Evolutionary conservation across 1,139 yeast species (phyloP).

Genomic region (Saccharomyces hybrid): DNA sequence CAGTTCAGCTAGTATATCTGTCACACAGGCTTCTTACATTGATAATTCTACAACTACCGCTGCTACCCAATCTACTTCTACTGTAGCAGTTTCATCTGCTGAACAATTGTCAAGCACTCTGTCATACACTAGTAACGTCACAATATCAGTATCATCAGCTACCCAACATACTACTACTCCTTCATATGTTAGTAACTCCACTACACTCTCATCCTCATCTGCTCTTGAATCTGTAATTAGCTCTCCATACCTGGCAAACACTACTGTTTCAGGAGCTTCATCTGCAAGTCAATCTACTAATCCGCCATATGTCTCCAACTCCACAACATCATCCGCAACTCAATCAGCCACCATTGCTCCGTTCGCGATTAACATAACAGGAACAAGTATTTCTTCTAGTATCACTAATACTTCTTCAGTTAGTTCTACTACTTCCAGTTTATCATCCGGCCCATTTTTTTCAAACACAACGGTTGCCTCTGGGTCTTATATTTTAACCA

Average conservation of each 20-base stretch:
- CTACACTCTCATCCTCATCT: background rate
- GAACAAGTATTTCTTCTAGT: background rate
- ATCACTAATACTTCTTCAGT: background rate
- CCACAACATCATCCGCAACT: conserved; percentile 6
- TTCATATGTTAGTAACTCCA: background rate
- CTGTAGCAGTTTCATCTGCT: background rate
- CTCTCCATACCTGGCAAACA: background rate
- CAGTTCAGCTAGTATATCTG: background rate
- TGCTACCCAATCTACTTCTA: background rate
- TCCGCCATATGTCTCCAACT: conserved; percentile 4
- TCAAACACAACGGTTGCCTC: background rate
- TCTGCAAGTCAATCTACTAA: conserved; percentile 2
- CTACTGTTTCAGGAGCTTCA: background rate
- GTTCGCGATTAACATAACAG: background rate
- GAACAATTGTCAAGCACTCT: background rate
- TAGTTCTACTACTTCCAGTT: background rate
- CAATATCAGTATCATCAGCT: background rate
- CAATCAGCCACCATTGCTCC: conserved; percentile 5
- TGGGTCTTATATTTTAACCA: background rate
- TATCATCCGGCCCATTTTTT: background rate
- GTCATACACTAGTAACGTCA: background rate
- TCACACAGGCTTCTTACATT: background rate
- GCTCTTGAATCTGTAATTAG: background rate
- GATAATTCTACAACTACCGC: background rate
- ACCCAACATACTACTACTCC: background rate